These are phyloP conservation scores for Macadamia tetraphylla DNA, from an alignment of 164 flowering plant genomes.

Conservation along the genomic window DNA sequence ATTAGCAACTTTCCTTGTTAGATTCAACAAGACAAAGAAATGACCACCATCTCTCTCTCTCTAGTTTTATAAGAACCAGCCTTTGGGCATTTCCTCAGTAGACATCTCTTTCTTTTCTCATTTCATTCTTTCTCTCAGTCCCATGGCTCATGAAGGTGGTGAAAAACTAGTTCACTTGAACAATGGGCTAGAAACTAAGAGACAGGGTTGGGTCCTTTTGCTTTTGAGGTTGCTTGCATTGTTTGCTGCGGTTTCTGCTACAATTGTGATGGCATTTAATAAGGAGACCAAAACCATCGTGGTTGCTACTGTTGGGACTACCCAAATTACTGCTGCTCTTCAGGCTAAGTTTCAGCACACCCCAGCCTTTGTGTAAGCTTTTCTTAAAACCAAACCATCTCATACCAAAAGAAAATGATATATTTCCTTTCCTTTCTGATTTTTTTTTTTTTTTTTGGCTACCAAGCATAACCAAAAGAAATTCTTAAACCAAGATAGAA, in stretches of 20 bases:
- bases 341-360: conserved; percentile 72
- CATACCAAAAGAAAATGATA: too few relatives aligned
- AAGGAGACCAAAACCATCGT: conserved; percentile 52
- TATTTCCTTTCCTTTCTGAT: too few relatives aligned
- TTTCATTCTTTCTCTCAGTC: background rate
- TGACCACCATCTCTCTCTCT: background rate
- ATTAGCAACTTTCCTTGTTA: background rate
- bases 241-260: conserved; percentile 51
- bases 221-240: conserved; percentile 50
- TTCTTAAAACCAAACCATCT: background rate
- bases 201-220: conserved; percentile 17
- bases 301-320: conserved; percentile 54
- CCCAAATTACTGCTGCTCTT: conserved; percentile 41
- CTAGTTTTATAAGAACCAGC: background rate
- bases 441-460: too few relatives aligned
- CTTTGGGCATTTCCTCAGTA: background rate
- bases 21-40: background rate
- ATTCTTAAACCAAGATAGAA: too few relatives aligned
- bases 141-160: background rate
- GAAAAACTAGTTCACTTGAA: background rate
- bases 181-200: background rate
- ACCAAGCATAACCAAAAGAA: too few relatives aligned
- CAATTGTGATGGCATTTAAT: conserved; percentile 70
- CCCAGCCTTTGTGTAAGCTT: conserved; percentile 69
- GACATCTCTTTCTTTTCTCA: background rate